Evolutionary conservation across 768 basidiomycete genomes (phyloP).

Genomic region (Chalciporus piperatus): DNA sequence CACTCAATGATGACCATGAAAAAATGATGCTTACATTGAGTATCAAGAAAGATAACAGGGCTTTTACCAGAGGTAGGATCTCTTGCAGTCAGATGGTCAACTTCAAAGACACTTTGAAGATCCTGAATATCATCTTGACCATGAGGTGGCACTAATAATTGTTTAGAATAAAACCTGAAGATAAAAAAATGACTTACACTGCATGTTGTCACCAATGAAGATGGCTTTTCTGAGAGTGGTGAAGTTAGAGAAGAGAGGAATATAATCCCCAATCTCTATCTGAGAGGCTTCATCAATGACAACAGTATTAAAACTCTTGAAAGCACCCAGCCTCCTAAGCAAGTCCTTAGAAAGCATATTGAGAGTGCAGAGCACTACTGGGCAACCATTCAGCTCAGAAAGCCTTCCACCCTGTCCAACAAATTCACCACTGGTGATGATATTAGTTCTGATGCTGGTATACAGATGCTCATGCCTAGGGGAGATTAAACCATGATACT

Average conservation of each 20-base stretch:
- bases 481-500: conserved; percentile 4
- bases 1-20: not conserved
- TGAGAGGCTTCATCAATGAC: conserved; percentile 68
- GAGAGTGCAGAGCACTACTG: conserved; percentile 73
- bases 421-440: conserved; percentile 50
- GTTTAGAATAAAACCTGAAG: conserved; percentile 27
- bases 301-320: conserved; percentile 39
- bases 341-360: conserved; percentile 61
- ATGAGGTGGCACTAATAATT: conserved; percentile 68
- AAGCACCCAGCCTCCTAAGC: conserved; percentile 19
- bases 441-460: conserved; percentile 39
- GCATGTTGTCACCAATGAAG: conserved; percentile 68
- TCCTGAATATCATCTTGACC: conserved; percentile 66
- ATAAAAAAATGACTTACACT: conserved; percentile 44
- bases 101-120: conserved; percentile 76
- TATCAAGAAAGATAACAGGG: conserved; percentile 57
- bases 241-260: conserved; percentile 34
- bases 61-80: conserved; percentile 21
- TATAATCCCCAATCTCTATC: conserved; percentile 57
- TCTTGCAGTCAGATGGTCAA: conserved; percentile 49
- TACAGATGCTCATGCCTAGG: conserved; percentile 83
- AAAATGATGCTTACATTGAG: conserved; percentile 56
- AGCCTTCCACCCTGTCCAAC: conserved; percentile 20
- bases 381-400: conserved; percentile 35
- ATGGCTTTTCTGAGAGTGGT: conserved; percentile 47